Percentiles rank a stretch among this genome's conserved stretches.
Conservation (phyloP, 2,329 filamentous ascomycete species). For the Colletotrichum zoysiae region DNA sequence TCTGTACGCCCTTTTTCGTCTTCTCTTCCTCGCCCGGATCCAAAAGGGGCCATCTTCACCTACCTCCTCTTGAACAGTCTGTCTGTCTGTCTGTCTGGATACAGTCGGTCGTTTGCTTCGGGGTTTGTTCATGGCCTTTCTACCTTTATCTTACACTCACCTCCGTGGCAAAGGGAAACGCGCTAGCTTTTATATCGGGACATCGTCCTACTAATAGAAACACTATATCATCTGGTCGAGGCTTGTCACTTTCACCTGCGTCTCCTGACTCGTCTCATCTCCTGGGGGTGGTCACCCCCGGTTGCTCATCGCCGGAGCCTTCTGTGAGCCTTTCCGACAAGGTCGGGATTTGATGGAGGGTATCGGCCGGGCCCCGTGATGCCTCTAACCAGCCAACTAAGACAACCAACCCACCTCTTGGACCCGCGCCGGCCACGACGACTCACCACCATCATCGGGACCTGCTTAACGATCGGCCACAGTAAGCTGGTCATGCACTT, state of each 20-base stretch:
- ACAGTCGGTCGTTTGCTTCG: not conserved
- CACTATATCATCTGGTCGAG: conserved; percentile 35
- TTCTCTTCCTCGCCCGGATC: not conserved
- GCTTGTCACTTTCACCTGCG: conserved; percentile 34
- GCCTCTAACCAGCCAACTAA: conserved; percentile 35
- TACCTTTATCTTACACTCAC: conserved; percentile 17
- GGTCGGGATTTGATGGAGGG: conserved; percentile 35
- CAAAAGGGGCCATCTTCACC: conserved; percentile 3
- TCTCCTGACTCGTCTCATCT: conserved; percentile 42
- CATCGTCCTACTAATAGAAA: conserved; percentile 16
- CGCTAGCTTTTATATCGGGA: conserved; percentile 41
- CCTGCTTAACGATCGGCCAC: conserved; percentile 39
- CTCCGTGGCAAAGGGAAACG: conserved; percentile 10
- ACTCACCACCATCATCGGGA: conserved; percentile 39
- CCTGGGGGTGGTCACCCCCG: conserved; percentile 24
- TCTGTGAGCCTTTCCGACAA: conserved; percentile 21
- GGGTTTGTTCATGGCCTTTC: conserved; percentile 11
- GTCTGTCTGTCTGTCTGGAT: not conserved
- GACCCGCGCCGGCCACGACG: conserved; percentile 35
- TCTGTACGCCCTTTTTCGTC: not conserved
- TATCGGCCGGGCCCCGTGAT: conserved; percentile 38
- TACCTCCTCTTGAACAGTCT: conserved; percentile 36
- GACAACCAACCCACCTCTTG: conserved; percentile 35
- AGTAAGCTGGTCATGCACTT: conserved; percentile 37
- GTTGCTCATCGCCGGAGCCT: conserved; percentile 16